Percentiles rank a stretch among this genome's conserved stretches.
Evolutionary conservation across 164 flowering plant genomes (phyloP).

Genomic region (Malania oleifera): DNA sequence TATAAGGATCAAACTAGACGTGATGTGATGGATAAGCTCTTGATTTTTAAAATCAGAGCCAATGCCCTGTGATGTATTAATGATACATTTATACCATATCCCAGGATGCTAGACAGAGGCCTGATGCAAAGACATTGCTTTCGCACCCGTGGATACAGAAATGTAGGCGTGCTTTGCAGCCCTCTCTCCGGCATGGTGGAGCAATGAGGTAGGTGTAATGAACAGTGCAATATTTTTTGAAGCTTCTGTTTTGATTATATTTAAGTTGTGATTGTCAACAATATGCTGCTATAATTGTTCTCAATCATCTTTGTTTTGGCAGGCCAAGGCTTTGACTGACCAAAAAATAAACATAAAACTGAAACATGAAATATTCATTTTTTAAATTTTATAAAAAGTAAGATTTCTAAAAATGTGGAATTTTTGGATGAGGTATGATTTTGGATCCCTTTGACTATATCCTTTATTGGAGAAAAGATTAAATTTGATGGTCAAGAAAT

Average conservation of each 20-base stretch:
- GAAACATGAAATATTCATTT: too few relatives aligned
- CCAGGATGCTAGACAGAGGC: conserved; percentile 97
- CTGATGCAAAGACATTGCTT: conserved; percentile 94
- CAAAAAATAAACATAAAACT: too few relatives aligned
- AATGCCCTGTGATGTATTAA: not conserved
- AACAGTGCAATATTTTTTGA: not conserved
- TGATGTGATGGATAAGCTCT: not conserved
- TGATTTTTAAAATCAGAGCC: not conserved
- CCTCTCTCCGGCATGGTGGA: conserved; percentile 76
- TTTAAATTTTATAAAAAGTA: too few relatives aligned
- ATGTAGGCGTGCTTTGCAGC: conserved; percentile 79
- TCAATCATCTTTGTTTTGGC: too few relatives aligned
- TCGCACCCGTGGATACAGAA: conserved; percentile 97
- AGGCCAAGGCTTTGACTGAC: too few relatives aligned
- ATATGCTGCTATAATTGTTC: not conserved
- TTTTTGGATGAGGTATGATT: too few relatives aligned
- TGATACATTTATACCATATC: conserved; percentile 20
- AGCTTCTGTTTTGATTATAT: not conserved
- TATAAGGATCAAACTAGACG: too few relatives aligned
- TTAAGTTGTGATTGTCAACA: not conserved
- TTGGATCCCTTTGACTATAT: too few relatives aligned
- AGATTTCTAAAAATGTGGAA: too few relatives aligned
- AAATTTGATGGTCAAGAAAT: too few relatives aligned
- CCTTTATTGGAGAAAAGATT: too few relatives aligned
- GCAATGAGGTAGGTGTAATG: conserved; percentile 44